Evolutionary conservation across 129 eudicot genomes (phyloP).

Genomic region (Escallonia herrerae): DNA sequence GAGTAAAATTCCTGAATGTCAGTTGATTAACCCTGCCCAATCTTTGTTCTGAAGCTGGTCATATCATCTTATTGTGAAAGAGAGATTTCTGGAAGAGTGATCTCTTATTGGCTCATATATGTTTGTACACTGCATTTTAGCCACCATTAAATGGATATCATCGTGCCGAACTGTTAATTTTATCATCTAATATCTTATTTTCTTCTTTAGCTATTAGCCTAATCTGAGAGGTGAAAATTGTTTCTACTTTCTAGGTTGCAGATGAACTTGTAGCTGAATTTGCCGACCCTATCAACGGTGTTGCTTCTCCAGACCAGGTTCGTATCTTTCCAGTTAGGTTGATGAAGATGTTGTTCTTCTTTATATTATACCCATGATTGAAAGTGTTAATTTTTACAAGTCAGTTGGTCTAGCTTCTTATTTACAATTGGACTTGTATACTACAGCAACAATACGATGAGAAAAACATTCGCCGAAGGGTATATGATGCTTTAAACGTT

Average conservation of each 20-base stretch:
- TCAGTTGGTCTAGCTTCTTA: background rate
- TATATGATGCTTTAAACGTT: constrained; percentile 73
- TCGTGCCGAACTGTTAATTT: too few relatives aligned
- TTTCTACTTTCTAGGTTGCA: constrained; percentile 51
- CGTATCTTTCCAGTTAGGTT: background rate
- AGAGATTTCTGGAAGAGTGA: background rate
- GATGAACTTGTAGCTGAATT: constrained; percentile 86
- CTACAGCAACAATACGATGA: constrained; percentile 56
- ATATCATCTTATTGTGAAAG: too few relatives aligned
- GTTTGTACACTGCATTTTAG: background rate
- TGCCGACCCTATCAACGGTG: constrained; percentile 35
- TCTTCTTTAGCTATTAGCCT: background rate
- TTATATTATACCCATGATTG: background rate
- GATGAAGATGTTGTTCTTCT: constrained; percentile 1
- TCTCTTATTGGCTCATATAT: background rate
- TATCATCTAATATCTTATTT: too few relatives aligned
- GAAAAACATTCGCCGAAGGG: constrained; percentile 83
- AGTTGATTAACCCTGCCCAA: too few relatives aligned
- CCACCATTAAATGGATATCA: too few relatives aligned
- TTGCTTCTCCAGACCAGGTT: constrained; percentile 49
- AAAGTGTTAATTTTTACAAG: background rate
- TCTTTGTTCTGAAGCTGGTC: too few relatives aligned
- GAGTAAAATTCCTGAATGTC: too few relatives aligned
- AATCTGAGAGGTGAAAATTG: background rate
- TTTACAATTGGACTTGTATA: constrained; percentile 3